These are phyloP conservation scores for Termitomyces bulborhizus DNA, from an alignment of 768 basidiomycete species.

Conservation along the genomic window DNA sequence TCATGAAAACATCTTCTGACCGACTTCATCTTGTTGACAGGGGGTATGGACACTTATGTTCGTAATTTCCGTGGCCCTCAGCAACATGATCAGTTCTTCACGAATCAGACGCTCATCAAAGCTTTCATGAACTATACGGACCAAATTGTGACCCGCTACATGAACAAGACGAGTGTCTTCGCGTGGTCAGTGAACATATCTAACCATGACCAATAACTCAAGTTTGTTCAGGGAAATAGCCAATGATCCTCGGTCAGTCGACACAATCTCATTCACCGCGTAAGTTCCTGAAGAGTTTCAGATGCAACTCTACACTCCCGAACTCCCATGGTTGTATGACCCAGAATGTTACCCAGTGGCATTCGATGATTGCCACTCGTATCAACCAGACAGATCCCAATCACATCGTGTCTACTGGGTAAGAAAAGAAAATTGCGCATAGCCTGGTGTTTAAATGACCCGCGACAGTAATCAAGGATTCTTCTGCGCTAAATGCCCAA, in stretches of 20 bases:
- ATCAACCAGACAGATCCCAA: slow-evolving; percentile 49
- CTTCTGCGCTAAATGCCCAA: slow-evolving; percentile 49
- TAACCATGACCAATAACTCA: slow-evolving; percentile 13
- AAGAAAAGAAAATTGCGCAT: slow-evolving; percentile 17
- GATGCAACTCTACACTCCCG: slow-evolving; percentile 52
- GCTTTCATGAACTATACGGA: slow-evolving; percentile 55
- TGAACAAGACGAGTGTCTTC: slow-evolving; percentile 45
- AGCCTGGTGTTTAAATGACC: not conserved
- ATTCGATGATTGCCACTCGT: slow-evolving; percentile 36
- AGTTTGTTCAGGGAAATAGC: slow-evolving; percentile 46
- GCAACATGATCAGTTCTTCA: slow-evolving; percentile 56
- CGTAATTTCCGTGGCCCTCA: slow-evolving; percentile 36
- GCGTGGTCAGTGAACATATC: slow-evolving; percentile 30
- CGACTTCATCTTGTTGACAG: slow-evolving; percentile 19
- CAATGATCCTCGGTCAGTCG: slow-evolving; percentile 53
- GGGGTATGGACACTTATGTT: slow-evolving; percentile 65
- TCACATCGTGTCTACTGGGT: slow-evolving; percentile 63
- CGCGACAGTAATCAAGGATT: slow-evolving; percentile 44
- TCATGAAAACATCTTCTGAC: not conserved
- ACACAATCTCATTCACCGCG: not conserved
- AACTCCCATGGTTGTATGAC: slow-evolving; percentile 39
- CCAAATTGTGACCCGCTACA: slow-evolving; percentile 50
- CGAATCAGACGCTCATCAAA: slow-evolving; percentile 38
- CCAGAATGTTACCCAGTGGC: slow-evolving; percentile 52
- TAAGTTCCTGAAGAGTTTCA: slow-evolving; percentile 16